Percentiles rank a stretch among this genome's conserved stretches.
Evolutionary conservation across 495 filamentous ascomycete genomes (phyloP).

Genomic region (Amphirosellinia nigrospora): DNA sequence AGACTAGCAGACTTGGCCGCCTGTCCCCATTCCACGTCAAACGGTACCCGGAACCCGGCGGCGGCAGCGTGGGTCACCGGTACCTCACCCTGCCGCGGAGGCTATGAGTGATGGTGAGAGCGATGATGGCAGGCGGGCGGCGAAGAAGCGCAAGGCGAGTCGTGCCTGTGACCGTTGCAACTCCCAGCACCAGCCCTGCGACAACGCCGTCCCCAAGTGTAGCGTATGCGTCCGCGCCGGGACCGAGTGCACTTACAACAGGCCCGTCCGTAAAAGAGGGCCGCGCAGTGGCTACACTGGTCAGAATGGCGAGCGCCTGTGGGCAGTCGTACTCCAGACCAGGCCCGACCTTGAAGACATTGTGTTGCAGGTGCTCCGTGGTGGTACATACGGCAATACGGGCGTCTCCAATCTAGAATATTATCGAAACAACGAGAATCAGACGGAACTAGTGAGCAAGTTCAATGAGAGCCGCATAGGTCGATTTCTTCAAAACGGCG

Average conservation of each 20-base stretch:
- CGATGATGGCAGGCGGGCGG: conserved; percentile 39
- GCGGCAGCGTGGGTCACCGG: conserved; percentile 25
- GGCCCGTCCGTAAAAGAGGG: conserved; percentile 40
- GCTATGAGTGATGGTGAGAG: conserved; percentile 45
- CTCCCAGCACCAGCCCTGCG: conserved; percentile 43
- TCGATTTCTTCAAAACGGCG: conserved; percentile 38
- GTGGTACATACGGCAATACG: conserved; percentile 35
- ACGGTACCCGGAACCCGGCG: conserved; percentile 6
- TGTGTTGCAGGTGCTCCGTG: conserved; percentile 37
- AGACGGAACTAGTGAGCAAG: conserved; percentile 37
- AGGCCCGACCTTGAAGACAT: conserved; percentile 39
- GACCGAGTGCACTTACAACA: conserved; percentile 41
- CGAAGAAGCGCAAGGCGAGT: conserved; percentile 44
- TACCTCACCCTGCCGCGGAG: conserved; percentile 33
- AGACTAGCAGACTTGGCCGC: background rate
- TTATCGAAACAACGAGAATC: conserved; percentile 42
- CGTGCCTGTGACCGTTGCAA: conserved; percentile 44
- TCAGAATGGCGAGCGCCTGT: conserved; percentile 43
- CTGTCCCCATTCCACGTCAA: background rate
- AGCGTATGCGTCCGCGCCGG: conserved; percentile 42
- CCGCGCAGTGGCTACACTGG: conserved; percentile 43
- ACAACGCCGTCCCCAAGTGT: conserved; percentile 41
- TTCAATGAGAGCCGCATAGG: conserved; percentile 41
- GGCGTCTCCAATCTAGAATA: conserved; percentile 40
- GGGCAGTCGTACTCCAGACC: conserved; percentile 40